phyloP scores from a whole-genome alignment of 75 land plant species.

The Picea sitchensis region DNA sequence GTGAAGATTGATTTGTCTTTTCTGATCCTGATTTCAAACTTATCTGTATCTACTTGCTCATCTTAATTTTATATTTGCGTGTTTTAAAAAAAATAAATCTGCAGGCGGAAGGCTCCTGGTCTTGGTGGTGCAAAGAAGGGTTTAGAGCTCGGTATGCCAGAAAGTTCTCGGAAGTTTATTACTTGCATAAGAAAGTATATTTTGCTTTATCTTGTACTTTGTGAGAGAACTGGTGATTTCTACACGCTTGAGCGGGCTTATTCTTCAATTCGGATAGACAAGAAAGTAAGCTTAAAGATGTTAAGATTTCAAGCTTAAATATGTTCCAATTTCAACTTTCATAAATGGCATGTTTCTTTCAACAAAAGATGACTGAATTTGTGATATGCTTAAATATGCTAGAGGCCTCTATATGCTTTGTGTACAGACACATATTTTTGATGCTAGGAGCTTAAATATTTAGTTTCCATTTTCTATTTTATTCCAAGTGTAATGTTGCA shows the following conservation, averaged over 20 bases:
- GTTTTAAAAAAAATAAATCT: conserved; percentile 1
- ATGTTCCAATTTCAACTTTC: no score
- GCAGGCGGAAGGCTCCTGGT: conserved; percentile 73
- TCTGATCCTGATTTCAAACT: not conserved
- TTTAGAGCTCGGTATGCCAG: conserved; percentile 88
- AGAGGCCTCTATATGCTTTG: no score
- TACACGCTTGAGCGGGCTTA: conserved; percentile 89
- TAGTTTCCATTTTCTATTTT: conserved; percentile 4
- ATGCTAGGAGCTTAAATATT: not conserved
- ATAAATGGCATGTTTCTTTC: no score
- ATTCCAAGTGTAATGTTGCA: not conserved
- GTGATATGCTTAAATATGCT: no score
- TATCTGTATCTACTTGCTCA: not conserved
- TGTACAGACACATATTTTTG: not conserved
- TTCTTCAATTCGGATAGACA: conserved; percentile 75
- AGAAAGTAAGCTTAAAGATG: conserved; percentile 52
- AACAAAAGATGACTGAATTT: no score
- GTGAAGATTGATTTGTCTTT: not conserved
- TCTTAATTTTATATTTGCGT: not conserved
- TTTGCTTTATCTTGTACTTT: conserved; percentile 71
- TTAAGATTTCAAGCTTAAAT: not conserved
- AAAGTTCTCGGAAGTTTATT: conserved; percentile 96
- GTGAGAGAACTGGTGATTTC: conserved; percentile 79
- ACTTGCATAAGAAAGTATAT: conserved; percentile 93
- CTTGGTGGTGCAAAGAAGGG: conserved; percentile 39